phyloP scores from a whole-genome alignment of 2,329 filamentous ascomycete genomes.

The Nigrospora sphaerica region DNA sequence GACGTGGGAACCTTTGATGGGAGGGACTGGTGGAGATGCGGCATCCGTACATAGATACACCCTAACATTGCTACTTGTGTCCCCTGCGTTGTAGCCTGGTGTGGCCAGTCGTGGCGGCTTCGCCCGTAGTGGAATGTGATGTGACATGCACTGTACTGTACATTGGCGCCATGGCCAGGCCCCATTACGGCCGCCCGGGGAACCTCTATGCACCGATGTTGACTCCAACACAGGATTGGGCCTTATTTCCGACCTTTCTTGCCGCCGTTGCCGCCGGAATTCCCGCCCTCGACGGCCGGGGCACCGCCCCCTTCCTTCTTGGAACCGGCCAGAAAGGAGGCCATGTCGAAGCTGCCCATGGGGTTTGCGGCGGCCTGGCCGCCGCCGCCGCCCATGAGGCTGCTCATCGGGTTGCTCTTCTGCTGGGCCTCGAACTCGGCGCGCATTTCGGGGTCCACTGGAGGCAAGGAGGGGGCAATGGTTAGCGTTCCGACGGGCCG shows the following conservation, averaged over 20 bases:
- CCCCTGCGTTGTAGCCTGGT: too few species aligned
- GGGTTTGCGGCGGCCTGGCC: constrained; percentile 33
- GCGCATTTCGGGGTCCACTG: constrained; percentile 94
- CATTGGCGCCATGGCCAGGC: too few species aligned
- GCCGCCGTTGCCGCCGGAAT: constrained; percentile 23
- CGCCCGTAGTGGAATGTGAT: too few species aligned
- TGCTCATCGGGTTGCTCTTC: constrained; percentile 62
- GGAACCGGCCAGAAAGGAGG: constrained; percentile 54
- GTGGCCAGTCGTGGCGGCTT: too few species aligned
- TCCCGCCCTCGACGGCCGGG: constrained; percentile 9
- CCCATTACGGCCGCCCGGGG: too few species aligned
- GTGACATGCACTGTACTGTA: too few species aligned
- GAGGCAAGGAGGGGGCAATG: not conserved
- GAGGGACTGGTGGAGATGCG: too few species aligned
- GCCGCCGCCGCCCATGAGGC: constrained; percentile 41
- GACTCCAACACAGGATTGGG: constrained; percentile 10
- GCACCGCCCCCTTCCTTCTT: constrained; percentile 25
- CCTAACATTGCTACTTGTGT: too few species aligned
- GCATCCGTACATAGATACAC: too few species aligned
- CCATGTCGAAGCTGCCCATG: constrained; percentile 54
- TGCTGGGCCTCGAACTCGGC: constrained; percentile 90
- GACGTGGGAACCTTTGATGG: too few species aligned
- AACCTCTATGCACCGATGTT: constrained; percentile 9
- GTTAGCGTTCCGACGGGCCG: not conserved
- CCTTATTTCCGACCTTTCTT: constrained; percentile 32